Percentiles rank a stretch among this genome's conserved stretches.
phyloP scores from a whole-genome alignment of 441 rosid genomes.

The Capsella rubella region DNA sequence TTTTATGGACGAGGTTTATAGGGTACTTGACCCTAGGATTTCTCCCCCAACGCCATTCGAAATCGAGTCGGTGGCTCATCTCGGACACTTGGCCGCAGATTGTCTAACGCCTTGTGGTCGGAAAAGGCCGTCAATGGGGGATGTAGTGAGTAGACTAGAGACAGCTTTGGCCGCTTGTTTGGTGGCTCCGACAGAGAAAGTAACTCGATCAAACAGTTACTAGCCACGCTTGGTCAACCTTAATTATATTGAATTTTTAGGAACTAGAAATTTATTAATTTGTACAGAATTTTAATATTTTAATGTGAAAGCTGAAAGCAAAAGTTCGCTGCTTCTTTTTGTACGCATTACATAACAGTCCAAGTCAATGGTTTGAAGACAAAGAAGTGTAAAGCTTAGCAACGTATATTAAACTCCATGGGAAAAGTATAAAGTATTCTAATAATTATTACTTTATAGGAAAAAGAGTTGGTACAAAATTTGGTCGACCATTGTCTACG shows the following conservation, averaged over 20 bases:
- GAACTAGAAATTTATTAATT: neutral
- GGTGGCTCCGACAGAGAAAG: slow-evolving; percentile 42
- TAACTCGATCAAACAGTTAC: slow-evolving; percentile 47
- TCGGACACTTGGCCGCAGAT: slow-evolving; percentile 70
- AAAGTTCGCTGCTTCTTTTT: slow-evolving; percentile 15
- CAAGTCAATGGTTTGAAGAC: slow-evolving; percentile 17
- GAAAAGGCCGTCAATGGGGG: slow-evolving; percentile 69
- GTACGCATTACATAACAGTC: slow-evolving; percentile 14
- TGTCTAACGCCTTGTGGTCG: slow-evolving; percentile 60
- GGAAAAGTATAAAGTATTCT: slow-evolving; percentile 16
- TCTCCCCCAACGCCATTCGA: slow-evolving; percentile 76
- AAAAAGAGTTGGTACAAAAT: neutral
- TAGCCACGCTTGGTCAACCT: slow-evolving; percentile 35
- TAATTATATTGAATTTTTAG: neutral
- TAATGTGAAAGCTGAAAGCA: slow-evolving; percentile 24
- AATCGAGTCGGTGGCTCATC: slow-evolving; percentile 68
- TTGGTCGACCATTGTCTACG: slow-evolving; percentile 1
- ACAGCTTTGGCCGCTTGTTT: slow-evolving; percentile 60
- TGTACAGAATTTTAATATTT: slow-evolving; percentile 6
- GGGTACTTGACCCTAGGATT: slow-evolving; percentile 63
- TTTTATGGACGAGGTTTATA: slow-evolving; percentile 64
- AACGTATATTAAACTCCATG: slow-evolving; percentile 8
- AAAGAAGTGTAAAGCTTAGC: neutral
- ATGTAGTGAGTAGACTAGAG: slow-evolving; percentile 62
- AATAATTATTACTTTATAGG: neutral